These are phyloP conservation scores for Hypseocharis bilobata DNA, from an alignment of 441 rosid species.

Conservation along the genomic window DNA sequence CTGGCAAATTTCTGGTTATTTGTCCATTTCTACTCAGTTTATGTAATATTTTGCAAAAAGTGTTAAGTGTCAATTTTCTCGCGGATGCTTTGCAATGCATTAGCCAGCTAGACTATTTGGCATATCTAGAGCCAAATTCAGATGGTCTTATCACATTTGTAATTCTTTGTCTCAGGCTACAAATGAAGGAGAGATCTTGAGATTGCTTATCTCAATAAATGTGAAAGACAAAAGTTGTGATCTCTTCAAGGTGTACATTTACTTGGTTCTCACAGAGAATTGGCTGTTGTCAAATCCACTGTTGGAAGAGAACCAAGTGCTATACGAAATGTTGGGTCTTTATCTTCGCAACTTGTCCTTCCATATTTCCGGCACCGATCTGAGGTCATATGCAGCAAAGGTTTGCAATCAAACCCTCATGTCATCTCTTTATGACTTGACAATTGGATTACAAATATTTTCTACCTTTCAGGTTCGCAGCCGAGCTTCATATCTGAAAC, in stretches of 20 bases:
- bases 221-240: constrained; percentile 53
- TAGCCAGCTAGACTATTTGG: neutral
- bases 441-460: neutral
- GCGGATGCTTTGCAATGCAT: too few species aligned
- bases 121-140: neutral
- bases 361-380: constrained; percentile 61
- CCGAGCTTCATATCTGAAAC: constrained; percentile 66
- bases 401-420: constrained; percentile 26
- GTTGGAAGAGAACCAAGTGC: constrained; percentile 43
- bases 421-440: neutral
- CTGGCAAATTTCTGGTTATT: neutral
- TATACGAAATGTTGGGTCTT: constrained; percentile 60
- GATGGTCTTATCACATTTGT: constrained; percentile 13
- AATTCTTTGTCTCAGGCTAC: constrained; percentile 35
- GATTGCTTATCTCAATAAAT: constrained; percentile 42
- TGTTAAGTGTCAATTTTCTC: neutral
- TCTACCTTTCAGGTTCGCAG: constrained; percentile 56
- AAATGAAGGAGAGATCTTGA: constrained; percentile 41
- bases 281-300: constrained; percentile 52
- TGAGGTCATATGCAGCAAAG: constrained; percentile 64
- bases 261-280: constrained; percentile 51
- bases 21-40: neutral
- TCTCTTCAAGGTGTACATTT: constrained; percentile 53
- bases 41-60: neutral
- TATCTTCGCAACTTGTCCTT: constrained; percentile 64